These are phyloP conservation scores for Garcia nutans DNA, from an alignment of 345 rosid genomes.

Conservation along the genomic window DNA sequence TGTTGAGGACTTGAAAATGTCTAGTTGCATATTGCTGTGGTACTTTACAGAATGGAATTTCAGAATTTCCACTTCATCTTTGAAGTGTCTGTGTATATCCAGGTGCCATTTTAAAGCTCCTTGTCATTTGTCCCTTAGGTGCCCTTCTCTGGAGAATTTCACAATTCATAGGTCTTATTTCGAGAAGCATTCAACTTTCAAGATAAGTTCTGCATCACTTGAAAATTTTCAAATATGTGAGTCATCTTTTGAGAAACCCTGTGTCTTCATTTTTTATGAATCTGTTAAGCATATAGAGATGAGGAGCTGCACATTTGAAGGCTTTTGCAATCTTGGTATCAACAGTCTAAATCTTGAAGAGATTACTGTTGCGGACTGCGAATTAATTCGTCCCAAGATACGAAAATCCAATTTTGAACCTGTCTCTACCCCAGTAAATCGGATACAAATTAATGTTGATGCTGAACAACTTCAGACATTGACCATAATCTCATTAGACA, in stretches of 20 bases:
- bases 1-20: slow-evolving; percentile 14
- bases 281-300: slow-evolving; percentile 5
- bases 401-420: not conserved
- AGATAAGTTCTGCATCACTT: not conserved
- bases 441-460: not conserved
- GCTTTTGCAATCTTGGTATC: not conserved
- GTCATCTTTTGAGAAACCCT: not conserved
- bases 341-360: slow-evolving; percentile 5
- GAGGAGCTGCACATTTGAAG: slow-evolving; percentile 7
- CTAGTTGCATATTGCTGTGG: not conserved
- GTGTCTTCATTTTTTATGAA: not conserved
- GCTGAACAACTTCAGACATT: slow-evolving; percentile 6
- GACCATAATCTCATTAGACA: slow-evolving; percentile 5
- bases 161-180: not conserved
- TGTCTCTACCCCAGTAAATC: no score
- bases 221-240: not conserved
- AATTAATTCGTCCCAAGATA: not conserved
- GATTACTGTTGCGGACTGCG: slow-evolving; percentile 13
- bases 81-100: slow-evolving; percentile 3
- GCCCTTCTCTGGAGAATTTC: slow-evolving; percentile 14
- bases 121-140: not conserved
- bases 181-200: slow-evolving; percentile 2
- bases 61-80: slow-evolving; percentile 5
- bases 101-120: not conserved
- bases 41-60: not conserved